Evolutionary conservation across 2,329 filamentous ascomycete species (phyloP), one percentile per base, ranked within the genome.

Genomic region (Huntiella abstrusa): DNA sequence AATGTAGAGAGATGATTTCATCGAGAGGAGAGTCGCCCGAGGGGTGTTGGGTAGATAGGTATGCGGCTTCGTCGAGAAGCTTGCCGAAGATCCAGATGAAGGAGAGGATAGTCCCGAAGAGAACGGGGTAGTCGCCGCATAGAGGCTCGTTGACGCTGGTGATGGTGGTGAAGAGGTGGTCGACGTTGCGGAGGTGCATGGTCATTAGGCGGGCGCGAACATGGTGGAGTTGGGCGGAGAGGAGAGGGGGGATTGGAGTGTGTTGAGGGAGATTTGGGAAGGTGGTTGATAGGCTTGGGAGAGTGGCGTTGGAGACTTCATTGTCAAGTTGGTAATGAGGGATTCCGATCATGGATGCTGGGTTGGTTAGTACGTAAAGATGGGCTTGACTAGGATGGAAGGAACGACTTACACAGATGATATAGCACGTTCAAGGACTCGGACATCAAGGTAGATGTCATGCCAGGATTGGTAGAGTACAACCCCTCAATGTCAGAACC

Each of bases 131-230:
- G 41, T 45, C 42, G 12, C 28, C 36, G 15, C 43, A 39, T 6
- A 34, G 11, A 5, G 41, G 15, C 16, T 15, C 33, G 34, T 16
- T 32, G 12, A 32, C 36, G 3, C 15, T 16, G 15, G 41, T 22
- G 8, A 48, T 36, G 1, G 37, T 17, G 16, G 41, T 22, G 33
- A 32, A 48, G 32, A 40, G n/a, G 4, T 13, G 7, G 41, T 48
- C 47, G 32, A 48, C 37, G 22, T 38, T 35, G n/a, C 41, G 47
- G 28, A 45, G 47, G 36, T 45, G 43, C 15, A 39, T 13, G 15
- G 32, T 43, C 16, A 45, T 28, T 12, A 45, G 34, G 22, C 37
- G 47, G 33, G 7, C 19, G 13, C 40, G 28, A 13, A 44, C 19
- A 6, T 10, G 16, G 16, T 48, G 34, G 5, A 45, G 36, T 34